Evolutionary conservation across 1,284 basidiomycete species (phyloP), one percentile per base, ranked within the genome.

Genomic region (Ceratobasidium sp.): DNA sequence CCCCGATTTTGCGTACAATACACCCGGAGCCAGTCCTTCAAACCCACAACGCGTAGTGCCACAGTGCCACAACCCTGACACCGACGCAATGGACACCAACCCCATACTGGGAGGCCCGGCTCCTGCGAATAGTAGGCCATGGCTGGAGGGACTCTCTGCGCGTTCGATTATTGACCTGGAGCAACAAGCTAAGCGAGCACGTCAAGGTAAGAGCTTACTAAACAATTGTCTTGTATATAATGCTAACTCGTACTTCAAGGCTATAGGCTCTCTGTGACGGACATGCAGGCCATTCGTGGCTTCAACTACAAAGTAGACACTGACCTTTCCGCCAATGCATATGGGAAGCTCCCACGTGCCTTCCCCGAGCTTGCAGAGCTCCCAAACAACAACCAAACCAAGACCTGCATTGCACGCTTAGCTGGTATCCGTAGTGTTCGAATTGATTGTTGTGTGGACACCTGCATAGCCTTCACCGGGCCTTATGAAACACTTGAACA

Each of bases 391-490:
- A 19, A 29, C 22, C 9, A n/a, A 8, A 36, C 44, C 19, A 36
- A 48, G 19, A n/a, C 62, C 5, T 14, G 22, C n/a, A 64, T 64
- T 7, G 62, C 62, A 14, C 19, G n/a, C 22, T 29, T 64, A 29
- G 24, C 60, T 22, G 48, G 33, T 31, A 50, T 62, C 33, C 24
- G 33, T n/a, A 27, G 45, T 36, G 45, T 24, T 9, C 24, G 27
- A 8, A 64, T 60, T 29, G 74, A 76, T 36, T 75, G 74, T 44
- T 76, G 76, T 53, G 31, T 73, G 8, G 62, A 75, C 62, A 60
- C 62, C 6, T 76, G 76, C 62, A 41, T 54, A 31, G 66, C 66
- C 8, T 76, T 64, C 36, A 75, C 74, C 22, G 65, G 67, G 4
- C 56, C 27, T 31, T 63, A 48, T 44, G 60, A 63, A 3, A 14